Percentiles rank a stretch among this genome's conserved stretches.
Conservation (phyloP, 2,329 filamentous ascomycete species). For the Thielaviopsis populi region DNA sequence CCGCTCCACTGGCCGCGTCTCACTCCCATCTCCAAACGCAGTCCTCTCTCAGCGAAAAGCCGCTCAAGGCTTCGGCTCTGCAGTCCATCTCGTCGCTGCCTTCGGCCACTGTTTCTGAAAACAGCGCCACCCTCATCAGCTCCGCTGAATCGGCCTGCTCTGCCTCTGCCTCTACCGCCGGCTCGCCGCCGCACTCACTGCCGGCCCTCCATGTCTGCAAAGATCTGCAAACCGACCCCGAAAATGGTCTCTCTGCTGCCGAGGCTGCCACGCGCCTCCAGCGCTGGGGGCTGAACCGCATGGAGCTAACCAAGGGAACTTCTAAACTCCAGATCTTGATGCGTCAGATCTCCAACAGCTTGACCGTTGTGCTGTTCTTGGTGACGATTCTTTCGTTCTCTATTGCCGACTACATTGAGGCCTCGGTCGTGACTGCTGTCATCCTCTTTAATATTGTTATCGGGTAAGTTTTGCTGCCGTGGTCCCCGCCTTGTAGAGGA, state of each 20-base stretch:
- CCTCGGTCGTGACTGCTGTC: slow-evolving; percentile 46
- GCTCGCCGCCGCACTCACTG: slow-evolving; percentile 21
- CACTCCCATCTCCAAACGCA: neutral
- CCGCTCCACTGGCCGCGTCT: neutral
- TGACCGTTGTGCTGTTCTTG: slow-evolving; percentile 59
- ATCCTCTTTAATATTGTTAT: slow-evolving; percentile 53
- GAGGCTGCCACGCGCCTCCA: slow-evolving; percentile 51
- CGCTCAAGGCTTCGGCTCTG: neutral
- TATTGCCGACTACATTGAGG: slow-evolving; percentile 50
- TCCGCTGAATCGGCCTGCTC: slow-evolving; percentile 7
- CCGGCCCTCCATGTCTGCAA: slow-evolving; percentile 22
- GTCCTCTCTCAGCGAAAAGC: neutral
- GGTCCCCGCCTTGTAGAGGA: neutral
- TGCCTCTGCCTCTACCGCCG: neutral
- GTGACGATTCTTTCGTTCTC: slow-evolving; percentile 57
- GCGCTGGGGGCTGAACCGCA: slow-evolving; percentile 53
- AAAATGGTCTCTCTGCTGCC: slow-evolving; percentile 45
- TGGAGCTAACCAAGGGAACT: slow-evolving; percentile 55
- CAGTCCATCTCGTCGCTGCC: slow-evolving; percentile 7
- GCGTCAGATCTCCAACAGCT: slow-evolving; percentile 62
- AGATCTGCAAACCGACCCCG: slow-evolving; percentile 29
- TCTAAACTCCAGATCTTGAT: slow-evolving; percentile 62
- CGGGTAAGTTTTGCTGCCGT: slow-evolving; percentile 31
- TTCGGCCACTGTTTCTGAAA: slow-evolving; percentile 10
- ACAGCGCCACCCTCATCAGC: slow-evolving; percentile 13